Base-by-base conservation (phyloP, 169 alveolate genomes). In the Plasmodium relictum region DNA sequence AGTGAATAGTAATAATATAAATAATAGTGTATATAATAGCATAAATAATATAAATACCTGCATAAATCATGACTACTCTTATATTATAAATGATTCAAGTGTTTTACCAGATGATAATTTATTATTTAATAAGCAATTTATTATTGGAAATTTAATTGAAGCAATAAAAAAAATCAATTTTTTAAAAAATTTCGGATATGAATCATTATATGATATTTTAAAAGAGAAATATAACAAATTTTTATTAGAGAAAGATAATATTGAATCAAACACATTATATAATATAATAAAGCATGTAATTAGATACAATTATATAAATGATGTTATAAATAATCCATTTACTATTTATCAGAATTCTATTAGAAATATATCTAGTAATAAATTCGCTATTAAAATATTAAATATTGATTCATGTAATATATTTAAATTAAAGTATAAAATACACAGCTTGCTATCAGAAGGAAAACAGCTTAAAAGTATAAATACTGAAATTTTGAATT, bases 331-430 rank as follows among this genome's bases (percentile, higher is more conserved):
- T 45, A 58, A 78, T n/a, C 89, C 89, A 42, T 58, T 78, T 78
- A 63, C 74, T 6, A 78, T 78, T 24, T 78, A 78, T 31, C 89
- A 65, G 4, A 66, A 52, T 48, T 48, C 89, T 16, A n/a, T 65
- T 37, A 78, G 45, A 31, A 65, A 65, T 45, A 78, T 78, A 6
- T 42, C 72, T 45, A 54, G 56, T 58, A 65, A 65, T 65, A 78
- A 78, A 42, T 93, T 93, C 22, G 95, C 95, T 3, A 68, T 93
- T 26, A 93, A 93, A 74, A 74, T 89, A 24, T 72, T 93, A 61
- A 93, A 93, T 52, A 56, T 88, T 41, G 83, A 87, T 7, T 48
- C 85, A 52, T 80, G 93, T 31, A 92, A 88, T 18, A 56, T 65
- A 22, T 54, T 72, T 37, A 89, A 74, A 61, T 56, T 89, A 45